Percentiles rank a stretch among this genome's conserved stretches.
These are phyloP conservation scores for Fereydounia khargensis DNA, from an alignment of 1,284 basidiomycete species.

Conservation along the genomic window DNA sequence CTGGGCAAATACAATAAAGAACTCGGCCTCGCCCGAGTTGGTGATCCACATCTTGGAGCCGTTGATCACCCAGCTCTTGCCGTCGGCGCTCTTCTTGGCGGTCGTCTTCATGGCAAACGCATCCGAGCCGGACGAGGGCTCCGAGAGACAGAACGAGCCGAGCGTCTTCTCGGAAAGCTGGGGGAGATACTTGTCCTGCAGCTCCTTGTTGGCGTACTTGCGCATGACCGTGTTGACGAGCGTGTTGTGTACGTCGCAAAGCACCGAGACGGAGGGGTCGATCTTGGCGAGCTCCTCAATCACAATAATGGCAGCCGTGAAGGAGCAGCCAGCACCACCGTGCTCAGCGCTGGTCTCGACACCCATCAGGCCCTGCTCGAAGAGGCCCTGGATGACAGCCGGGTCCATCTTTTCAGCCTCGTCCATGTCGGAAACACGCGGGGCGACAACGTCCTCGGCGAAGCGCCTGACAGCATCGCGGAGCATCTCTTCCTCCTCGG, in stretches of 20 bases:
- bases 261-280: slow-evolving; percentile 91
- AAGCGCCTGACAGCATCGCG: slow-evolving; percentile 62
- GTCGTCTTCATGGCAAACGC: slow-evolving; percentile 96
- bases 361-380: slow-evolving; percentile 97
- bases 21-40: slow-evolving; percentile 91
- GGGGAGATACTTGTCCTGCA: slow-evolving; percentile 87
- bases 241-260: slow-evolving; percentile 93
- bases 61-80: slow-evolving; percentile 72
- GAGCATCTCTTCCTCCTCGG: slow-evolving; percentile 57
- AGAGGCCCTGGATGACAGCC: slow-evolving; percentile 79
- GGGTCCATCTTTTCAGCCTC: slow-evolving; percentile 95
- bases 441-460: slow-evolving; percentile 81
- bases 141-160: slow-evolving; percentile 93
- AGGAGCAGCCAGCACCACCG: slow-evolving; percentile 84
- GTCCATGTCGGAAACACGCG: slow-evolving; percentile 94
- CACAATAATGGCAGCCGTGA: slow-evolving; percentile 91
- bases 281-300: slow-evolving; percentile 96
- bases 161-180: slow-evolving; percentile 76
- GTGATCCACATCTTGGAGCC: slow-evolving; percentile 99
- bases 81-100: slow-evolving; percentile 74
- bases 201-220: slow-evolving; percentile 77
- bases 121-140: slow-evolving; percentile 88
- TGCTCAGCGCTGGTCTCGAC: slow-evolving; percentile 85
- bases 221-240: slow-evolving; percentile 84
- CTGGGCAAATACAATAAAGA: slow-evolving; percentile 85